Base-by-base conservation (phyloP, 208 protist species). In the Trypanosoma melophagium region DNA sequence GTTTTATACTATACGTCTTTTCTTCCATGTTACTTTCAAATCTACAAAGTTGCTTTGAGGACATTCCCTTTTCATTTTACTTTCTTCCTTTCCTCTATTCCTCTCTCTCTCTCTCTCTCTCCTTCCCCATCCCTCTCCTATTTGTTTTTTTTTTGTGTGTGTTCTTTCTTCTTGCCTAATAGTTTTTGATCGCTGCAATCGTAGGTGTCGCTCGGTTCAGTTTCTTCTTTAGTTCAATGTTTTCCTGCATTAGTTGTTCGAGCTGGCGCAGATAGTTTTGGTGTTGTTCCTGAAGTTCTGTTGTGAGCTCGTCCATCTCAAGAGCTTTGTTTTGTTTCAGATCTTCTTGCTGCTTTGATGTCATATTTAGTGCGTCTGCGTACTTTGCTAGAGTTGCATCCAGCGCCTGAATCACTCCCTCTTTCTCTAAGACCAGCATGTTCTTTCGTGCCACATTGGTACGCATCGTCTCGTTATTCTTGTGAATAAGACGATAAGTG, bases 401-500 rank as follows among this genome's bases (percentile, higher is more conserved):
- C 40, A 94, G 74, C 19, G 89, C 79, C 55, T 94, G 75, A 69
- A 97, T 79, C 10, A 80, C 84, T 51, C 75, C 81, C 65, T 94
- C 89, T 79, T 95, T 95, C 74, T 97, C 92, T 17, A 95, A 71
- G 60, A 93, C 86, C 31, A 97, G 71, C 85, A 97, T 93, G 66
- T 95, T 90, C 78, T 95, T 97, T 53, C 89, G 89, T 16, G 83
- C 82, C 54, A 94, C 80, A 58, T 72, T 91, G 17, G 77, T 84
- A 56, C 80, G 72, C 82, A 94, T 86, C 80, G 87, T 83, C 61
- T 94, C 86, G 40, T 91, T 90, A 75, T 94, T 90, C 74, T 93
- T 90, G 66, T 85, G 86, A 13, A 97, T 74, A 13, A 97, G 85
- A 14, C 86, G 85, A 71, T 92, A 93, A 9, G 89, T 92, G 65